Evolutionary conservation across 208 protist species (phyloP).

Genomic region (Acanthamoeba royreba): DNA sequence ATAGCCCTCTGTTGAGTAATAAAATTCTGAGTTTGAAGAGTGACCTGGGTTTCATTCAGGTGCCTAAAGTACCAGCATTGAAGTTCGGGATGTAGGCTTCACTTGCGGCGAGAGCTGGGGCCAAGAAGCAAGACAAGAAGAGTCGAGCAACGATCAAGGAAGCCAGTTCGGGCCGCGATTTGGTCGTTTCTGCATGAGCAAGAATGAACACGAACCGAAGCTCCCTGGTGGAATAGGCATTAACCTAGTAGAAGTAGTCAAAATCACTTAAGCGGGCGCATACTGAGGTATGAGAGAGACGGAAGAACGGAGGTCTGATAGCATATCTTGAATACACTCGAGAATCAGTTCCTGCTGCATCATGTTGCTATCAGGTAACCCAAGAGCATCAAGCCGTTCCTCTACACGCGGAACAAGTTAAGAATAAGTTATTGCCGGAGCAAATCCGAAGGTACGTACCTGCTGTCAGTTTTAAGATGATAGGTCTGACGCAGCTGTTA

Average conservation of each 20-base stretch:
- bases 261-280: not conserved
- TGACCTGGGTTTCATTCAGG: not conserved
- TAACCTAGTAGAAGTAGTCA: not conserved
- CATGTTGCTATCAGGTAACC: not conserved
- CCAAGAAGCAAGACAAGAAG: not conserved
- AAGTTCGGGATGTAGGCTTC: not conserved
- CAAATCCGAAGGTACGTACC: not conserved
- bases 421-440: not conserved
- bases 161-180: not conserved
- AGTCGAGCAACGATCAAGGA: not conserved
- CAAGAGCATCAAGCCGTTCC: not conserved
- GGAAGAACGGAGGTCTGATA: not conserved
- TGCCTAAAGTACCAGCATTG: not conserved
- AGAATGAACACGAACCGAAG: not conserved
- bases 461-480: not conserved
- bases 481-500: not conserved
- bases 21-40: not conserved
- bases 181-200: not conserved
- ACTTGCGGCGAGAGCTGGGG: not conserved
- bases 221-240: not conserved
- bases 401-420: not conserved
- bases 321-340: not conserved
- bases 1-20: not conserved
- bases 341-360: not conserved
- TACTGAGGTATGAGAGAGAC: not conserved